Evolutionary conservation across 139 green algal genomes (phyloP).

Genomic region (Parachlorella kessleri): DNA sequence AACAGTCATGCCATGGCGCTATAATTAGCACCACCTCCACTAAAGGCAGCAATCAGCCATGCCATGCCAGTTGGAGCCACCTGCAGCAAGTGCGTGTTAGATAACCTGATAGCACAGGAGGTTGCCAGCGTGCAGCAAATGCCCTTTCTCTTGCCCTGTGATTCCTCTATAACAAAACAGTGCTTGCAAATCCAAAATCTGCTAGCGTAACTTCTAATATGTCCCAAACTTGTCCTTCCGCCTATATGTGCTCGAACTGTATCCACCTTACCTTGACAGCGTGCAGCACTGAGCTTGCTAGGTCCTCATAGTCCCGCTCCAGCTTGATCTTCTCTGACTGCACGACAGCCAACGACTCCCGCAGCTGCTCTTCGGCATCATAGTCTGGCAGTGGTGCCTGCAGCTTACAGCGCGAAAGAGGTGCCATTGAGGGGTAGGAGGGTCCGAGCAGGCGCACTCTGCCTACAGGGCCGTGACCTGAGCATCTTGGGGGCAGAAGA

Average conservation of each 20-base stretch:
- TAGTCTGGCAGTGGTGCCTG: conserved; percentile 30
- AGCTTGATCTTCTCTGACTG: conserved; percentile 30
- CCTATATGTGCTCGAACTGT: neutral
- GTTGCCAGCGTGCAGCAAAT: neutral
- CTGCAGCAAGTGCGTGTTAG: neutral
- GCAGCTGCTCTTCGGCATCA: conserved; percentile 34
- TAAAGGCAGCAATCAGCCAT: neutral
- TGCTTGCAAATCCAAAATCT: conserved; percentile 4
- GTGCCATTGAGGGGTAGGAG: neutral
- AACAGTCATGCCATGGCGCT: too few species aligned
- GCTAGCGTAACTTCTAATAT: neutral
- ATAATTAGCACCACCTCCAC: neutral
- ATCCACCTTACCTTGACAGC: neutral
- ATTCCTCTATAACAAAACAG: too few species aligned
- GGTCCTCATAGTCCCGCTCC: neutral
- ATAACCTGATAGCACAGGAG: neutral
- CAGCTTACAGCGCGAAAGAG: neutral
- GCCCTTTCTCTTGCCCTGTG: too few species aligned
- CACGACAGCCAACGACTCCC: conserved; percentile 18
- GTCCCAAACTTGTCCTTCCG: neutral
- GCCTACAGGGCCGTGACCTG: too few species aligned
- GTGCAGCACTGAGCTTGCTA: neutral
- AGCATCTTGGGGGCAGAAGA: too few species aligned
- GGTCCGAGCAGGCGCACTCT: neutral
- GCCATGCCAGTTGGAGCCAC: neutral